A percentile compares a stretch with the other conserved stretches of the same genome.
phyloP scores from a whole-genome alignment of 495 filamentous ascomycete species.

The Penicillium samsonianum region DNA sequence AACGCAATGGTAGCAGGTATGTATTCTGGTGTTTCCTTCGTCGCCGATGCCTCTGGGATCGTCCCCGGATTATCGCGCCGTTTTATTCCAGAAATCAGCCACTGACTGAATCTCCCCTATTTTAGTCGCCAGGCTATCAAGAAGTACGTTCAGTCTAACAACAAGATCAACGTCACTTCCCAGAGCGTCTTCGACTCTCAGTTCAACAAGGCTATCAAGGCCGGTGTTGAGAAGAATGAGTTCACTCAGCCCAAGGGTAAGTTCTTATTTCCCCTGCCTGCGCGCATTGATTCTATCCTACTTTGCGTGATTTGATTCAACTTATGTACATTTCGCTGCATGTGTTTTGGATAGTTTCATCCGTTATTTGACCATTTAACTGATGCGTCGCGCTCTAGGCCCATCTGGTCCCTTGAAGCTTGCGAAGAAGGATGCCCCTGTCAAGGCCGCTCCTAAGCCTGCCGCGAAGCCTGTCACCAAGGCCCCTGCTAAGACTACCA shows the following conservation, averaged over 20 bases:
- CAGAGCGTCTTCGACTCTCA: slow-evolving; percentile 80
- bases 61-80: slow-evolving; percentile 11
- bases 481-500: slow-evolving; percentile 53
- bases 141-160: slow-evolving; percentile 98
- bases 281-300: slow-evolving; percentile 5
- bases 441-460: slow-evolving; percentile 51
- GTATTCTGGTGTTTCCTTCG: slow-evolving; percentile 29
- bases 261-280: slow-evolving; percentile 38
- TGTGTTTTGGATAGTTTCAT: slow-evolving; percentile 14
- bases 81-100: slow-evolving; percentile 3
- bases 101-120: slow-evolving; percentile 18
- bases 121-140: slow-evolving; percentile 90
- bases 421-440: slow-evolving; percentile 67
- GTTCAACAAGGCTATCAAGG: slow-evolving; percentile 90
- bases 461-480: slow-evolving; percentile 42
- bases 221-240: slow-evolving; percentile 84
- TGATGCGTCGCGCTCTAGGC: slow-evolving; percentile 58
- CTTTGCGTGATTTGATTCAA: slow-evolving; percentile 4
- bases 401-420: slow-evolving; percentile 96
- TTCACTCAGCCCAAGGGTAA: slow-evolving; percentile 96
- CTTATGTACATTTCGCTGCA: slow-evolving; percentile 1
- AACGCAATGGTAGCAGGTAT: slow-evolving; percentile 66
- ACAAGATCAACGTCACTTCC: slow-evolving; percentile 70
- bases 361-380: slow-evolving; percentile 13
- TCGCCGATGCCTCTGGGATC: slow-evolving; percentile 9